These are phyloP conservation scores for Biscogniauxia mediterranea DNA, from an alignment of 2,329 filamentous ascomycete genomes.

Conservation along the genomic window DNA sequence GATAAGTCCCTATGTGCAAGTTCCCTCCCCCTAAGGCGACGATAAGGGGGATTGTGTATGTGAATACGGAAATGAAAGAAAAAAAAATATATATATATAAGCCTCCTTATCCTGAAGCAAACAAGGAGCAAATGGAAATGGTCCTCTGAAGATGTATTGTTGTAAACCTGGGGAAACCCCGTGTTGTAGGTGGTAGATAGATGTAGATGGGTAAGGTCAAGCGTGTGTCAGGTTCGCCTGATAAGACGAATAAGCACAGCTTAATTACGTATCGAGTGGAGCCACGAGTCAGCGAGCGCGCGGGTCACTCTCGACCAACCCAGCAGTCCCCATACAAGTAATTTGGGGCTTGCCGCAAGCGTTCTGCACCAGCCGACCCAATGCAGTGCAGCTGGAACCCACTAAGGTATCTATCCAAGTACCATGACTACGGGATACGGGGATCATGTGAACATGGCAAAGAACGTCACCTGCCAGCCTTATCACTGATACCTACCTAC, in stretches of 20 bases:
- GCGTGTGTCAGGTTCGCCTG: not conserved
- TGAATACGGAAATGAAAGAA: too few species aligned
- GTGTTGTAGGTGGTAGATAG: not conserved
- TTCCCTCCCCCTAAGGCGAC: too few species aligned
- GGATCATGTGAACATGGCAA: not conserved
- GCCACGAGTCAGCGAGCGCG: not conserved
- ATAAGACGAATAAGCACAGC: not conserved
- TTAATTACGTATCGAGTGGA: not conserved
- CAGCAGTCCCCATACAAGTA: not conserved
- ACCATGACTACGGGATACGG: not conserved
- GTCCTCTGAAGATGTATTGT: not conserved
- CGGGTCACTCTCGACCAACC: too few species aligned
- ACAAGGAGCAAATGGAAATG: slow-evolving; percentile 15
- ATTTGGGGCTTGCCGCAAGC: not conserved
- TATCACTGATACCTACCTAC: not conserved
- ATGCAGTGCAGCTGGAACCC: not conserved
- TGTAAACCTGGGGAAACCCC: not conserved
- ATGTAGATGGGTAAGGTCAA: not conserved
- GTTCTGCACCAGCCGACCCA: not conserved
- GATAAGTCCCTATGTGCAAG: not conserved
- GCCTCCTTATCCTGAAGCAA: slow-evolving; percentile 1
- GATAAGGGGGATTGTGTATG: too few species aligned
- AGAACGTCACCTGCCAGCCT: not conserved
- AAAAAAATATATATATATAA: not conserved
- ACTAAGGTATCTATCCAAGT: not conserved